Percentiles rank a stretch among this genome's conserved stretches.
These are phyloP conservation scores for Pseudognaphalium luteoalbum DNA, from an alignment of 129 eudicot species.

Conservation along the genomic window DNA sequence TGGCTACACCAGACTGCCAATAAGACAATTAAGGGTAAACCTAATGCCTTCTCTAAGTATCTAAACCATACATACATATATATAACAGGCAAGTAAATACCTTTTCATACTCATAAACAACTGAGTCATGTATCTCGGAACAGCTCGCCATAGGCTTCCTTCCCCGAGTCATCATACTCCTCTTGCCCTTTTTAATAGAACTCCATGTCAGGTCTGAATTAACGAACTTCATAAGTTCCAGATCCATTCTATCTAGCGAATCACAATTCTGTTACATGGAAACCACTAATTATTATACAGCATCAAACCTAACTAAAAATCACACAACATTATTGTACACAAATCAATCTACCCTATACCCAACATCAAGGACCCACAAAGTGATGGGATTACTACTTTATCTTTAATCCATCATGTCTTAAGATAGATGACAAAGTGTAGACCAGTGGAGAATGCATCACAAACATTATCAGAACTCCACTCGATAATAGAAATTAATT, in stretches of 20 bases:
- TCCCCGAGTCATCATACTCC: slow-evolving; percentile 48
- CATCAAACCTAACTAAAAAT: not conserved
- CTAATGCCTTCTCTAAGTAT: not conserved
- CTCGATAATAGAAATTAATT: not conserved
- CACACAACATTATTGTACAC: not conserved
- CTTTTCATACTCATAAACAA: slow-evolving; percentile 62
- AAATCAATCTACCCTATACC: slow-evolving; percentile 17
- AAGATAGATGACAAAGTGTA: not conserved
- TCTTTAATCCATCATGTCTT: not conserved
- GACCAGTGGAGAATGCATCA: not conserved
- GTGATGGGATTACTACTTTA: not conserved
- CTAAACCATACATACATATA: not conserved
- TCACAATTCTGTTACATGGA: slow-evolving; percentile 26
- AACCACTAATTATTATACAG: slow-evolving; percentile 16
- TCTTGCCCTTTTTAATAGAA: slow-evolving; percentile 56
- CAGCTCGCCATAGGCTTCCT: not conserved
- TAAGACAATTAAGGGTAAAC: slow-evolving; percentile 1
- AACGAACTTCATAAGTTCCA: slow-evolving; percentile 47
- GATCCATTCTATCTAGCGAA: slow-evolving; percentile 23
- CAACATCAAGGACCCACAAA: slow-evolving; percentile 32
- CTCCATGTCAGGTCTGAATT: slow-evolving; percentile 60
- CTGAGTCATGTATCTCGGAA: slow-evolving; percentile 32
- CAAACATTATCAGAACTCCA: not conserved
- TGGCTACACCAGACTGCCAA: slow-evolving; percentile 58
- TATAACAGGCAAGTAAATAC: slow-evolving; percentile 26